Evolutionary conservation across 1,284 basidiomycete genomes (phyloP).

Genomic region (Tremellales sp.): DNA sequence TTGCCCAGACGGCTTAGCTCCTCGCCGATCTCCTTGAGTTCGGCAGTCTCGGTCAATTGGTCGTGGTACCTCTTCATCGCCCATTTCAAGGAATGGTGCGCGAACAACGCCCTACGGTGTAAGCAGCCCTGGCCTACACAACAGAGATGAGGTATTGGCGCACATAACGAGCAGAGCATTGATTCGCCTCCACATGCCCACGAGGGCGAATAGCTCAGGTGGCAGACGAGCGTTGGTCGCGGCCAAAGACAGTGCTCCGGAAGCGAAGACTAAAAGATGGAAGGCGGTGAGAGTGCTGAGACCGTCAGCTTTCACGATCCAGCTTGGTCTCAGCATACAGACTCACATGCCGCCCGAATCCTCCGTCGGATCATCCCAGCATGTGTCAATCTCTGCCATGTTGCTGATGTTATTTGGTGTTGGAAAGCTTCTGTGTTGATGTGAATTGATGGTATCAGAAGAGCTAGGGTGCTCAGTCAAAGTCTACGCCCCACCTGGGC

Average conservation of each 20-base stretch:
- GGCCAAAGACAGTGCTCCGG: slow-evolving; percentile 19
- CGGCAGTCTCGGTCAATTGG: slow-evolving; percentile 2
- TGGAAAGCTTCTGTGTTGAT: too few species aligned
- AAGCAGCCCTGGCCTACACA: too few species aligned
- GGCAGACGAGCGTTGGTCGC: slow-evolving; percentile 20
- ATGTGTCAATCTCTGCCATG: neutral
- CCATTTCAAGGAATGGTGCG: slow-evolving; percentile 14
- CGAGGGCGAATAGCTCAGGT: slow-evolving; percentile 8
- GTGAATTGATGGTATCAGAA: too few species aligned
- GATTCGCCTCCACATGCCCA: slow-evolving; percentile 20
- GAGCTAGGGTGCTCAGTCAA: too few species aligned
- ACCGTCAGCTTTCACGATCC: neutral
- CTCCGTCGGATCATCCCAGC: neutral
- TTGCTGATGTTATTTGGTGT: neutral
- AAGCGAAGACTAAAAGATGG: slow-evolving; percentile 25
- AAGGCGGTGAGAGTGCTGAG: slow-evolving; percentile 30
- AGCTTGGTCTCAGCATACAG: neutral
- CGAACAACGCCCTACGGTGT: slow-evolving; percentile 7
- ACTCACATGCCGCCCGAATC: slow-evolving; percentile 1
- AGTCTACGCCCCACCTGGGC: too few species aligned
- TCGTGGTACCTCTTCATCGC: slow-evolving; percentile 8
- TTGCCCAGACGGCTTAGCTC: slow-evolving; percentile 14
- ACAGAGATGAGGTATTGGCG: too few species aligned
- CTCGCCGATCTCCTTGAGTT: slow-evolving; percentile 1
- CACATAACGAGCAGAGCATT: slow-evolving; percentile 27